phyloP scores from a whole-genome alignment of 192 early-diverging fungal species.

The Chytriomyces sp. region DNA sequence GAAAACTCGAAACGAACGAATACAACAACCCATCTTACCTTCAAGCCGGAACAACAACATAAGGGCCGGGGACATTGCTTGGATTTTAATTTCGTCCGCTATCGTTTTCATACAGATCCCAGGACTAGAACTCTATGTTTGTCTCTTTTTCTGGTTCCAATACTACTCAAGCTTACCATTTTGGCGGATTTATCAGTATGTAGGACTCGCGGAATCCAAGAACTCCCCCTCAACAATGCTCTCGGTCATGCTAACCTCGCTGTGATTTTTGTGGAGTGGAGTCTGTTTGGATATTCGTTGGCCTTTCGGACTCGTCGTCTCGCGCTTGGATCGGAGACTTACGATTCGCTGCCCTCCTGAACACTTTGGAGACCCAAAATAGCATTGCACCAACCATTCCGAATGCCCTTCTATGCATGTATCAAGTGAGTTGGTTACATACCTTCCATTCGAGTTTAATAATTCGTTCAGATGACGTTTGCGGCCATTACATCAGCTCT shows the following conservation, averaged over 20 bases:
- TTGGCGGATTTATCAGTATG: conserved; percentile 64
- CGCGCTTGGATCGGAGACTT: conserved; percentile 79
- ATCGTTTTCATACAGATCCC: conserved; percentile 88
- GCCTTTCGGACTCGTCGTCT: conserved; percentile 45
- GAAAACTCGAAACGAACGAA: too few species aligned
- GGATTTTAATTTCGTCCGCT: conserved; percentile 42
- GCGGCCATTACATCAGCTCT: conserved; percentile 87
- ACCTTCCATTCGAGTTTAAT: conserved; percentile 38
- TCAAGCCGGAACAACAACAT: too few species aligned
- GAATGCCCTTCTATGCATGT: conserved; percentile 6
- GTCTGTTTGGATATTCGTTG: conserved; percentile 8
- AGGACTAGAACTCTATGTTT: conserved; percentile 84
- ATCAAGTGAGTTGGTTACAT: conserved; percentile 49
- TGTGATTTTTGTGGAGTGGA: conserved; percentile 84
- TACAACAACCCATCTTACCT: too few species aligned
- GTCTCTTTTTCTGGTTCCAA: too few species aligned
- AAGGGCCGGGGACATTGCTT: neutral
- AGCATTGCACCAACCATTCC: conserved; percentile 11
- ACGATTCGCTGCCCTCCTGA: conserved; percentile 69
- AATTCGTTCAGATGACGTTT: conserved; percentile 91
- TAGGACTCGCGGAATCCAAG: conserved; percentile 83
- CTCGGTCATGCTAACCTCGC: conserved; percentile 68
- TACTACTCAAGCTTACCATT: too few species aligned
- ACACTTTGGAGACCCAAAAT: conserved; percentile 30
- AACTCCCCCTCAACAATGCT: conserved; percentile 85